Conservation (phyloP, 1,284 basidiomycete genomes). For the Apiotrichum veenhuisii region DNA sequence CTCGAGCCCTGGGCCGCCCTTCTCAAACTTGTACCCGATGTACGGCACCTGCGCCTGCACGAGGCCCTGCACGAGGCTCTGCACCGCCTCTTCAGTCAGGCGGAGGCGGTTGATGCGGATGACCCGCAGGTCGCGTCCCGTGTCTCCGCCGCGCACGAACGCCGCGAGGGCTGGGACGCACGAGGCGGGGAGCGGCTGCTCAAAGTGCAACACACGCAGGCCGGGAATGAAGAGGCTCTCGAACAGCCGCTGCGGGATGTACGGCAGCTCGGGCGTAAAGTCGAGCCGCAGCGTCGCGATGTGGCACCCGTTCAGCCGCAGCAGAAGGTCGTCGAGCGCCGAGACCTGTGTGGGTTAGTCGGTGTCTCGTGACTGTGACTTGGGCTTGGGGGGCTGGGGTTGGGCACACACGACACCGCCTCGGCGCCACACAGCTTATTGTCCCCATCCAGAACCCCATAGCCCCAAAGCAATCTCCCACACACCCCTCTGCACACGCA, state of each 20-base stretch:
- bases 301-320: background rate
- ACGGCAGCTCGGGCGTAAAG: background rate
- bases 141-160: background rate
- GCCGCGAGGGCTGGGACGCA: background rate
- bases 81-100: background rate
- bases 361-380: background rate
- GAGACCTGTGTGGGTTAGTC: background rate
- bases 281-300: background rate
- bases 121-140: background rate
- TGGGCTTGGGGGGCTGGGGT: no score
- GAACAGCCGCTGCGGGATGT: slow-evolving; percentile 1
- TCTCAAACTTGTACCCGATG: slow-evolving; percentile 2
- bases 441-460: no score
- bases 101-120: slow-evolving; percentile 1
- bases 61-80: background rate
- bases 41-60: background rate
- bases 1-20: background rate
- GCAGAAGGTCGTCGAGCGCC: slow-evolving; percentile 2
- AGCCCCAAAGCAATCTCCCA: no score
- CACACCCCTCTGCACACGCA: no score
- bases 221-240: slow-evolving; percentile 1
- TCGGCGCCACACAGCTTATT: no score
- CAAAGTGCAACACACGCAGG: background rate
- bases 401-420: no score
- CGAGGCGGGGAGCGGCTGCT: background rate